Conservation (phyloP, 305 asterid genomes). For the Salvia sclarea region DNA sequence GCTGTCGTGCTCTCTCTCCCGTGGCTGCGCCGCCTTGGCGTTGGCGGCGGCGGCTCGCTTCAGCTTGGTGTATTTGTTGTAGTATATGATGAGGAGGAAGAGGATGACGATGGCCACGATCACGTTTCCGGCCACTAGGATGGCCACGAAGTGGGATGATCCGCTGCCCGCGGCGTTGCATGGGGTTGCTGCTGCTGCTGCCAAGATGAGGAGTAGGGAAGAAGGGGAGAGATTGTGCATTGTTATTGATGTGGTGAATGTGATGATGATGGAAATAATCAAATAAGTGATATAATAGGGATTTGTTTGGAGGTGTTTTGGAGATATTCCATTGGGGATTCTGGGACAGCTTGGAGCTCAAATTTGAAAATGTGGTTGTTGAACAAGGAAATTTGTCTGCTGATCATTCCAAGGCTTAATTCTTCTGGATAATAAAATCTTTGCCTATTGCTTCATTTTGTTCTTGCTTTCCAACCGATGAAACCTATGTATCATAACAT, state of each 20-base stretch:
- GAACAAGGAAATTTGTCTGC: background rate
- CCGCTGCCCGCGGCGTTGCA: background rate
- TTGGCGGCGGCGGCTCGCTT: constrained; percentile 19
- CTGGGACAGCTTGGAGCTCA: background rate
- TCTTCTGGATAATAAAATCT: too few relatives aligned
- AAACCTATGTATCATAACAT: too few relatives aligned
- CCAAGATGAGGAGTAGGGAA: constrained; percentile 31
- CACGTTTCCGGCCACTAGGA: constrained; percentile 40
- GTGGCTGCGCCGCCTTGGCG: background rate
- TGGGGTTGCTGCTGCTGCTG: background rate
- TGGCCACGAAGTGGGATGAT: constrained; percentile 28
- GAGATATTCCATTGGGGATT: background rate
- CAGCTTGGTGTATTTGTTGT: constrained; percentile 52
- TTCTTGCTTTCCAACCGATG: too few relatives aligned
- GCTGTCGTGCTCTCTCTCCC: constrained; percentile 36
- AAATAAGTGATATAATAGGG: too few relatives aligned
- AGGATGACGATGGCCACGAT: constrained; percentile 44
- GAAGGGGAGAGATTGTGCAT: constrained; percentile 35
- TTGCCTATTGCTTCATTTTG: too few relatives aligned
- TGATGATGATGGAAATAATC: background rate
- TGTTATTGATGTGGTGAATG: background rate
- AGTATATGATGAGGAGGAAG: constrained; percentile 53
- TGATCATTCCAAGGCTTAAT: background rate
- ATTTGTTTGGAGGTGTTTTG: background rate
- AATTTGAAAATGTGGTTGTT: background rate